Percentiles rank a stretch among this genome's conserved stretches.
Evolutionary conservation across 768 basidiomycete genomes (phyloP).

Genomic region (Rhodotorula kratochvilovae): DNA sequence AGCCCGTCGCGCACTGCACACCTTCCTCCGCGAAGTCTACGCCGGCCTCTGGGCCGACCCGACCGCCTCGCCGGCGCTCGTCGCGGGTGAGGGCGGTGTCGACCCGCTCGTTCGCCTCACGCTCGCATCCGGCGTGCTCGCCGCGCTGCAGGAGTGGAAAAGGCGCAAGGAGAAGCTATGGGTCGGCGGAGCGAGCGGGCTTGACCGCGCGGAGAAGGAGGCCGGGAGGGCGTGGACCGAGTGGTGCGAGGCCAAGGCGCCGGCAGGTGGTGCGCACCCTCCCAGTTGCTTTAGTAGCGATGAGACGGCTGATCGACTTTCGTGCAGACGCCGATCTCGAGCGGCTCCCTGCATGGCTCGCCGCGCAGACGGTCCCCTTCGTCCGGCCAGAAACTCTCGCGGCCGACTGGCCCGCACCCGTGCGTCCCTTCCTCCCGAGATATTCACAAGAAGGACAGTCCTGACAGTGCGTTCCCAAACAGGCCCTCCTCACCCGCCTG

Average conservation of each 20-base stretch:
- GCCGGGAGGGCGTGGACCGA: conserved; percentile 12
- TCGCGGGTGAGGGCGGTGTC: background rate
- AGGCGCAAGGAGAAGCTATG: conserved; percentile 23
- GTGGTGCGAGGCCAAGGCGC: background rate
- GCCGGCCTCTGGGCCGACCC: conserved; percentile 9
- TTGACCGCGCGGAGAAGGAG: conserved; percentile 18
- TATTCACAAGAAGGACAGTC: no score
- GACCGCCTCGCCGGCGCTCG: background rate
- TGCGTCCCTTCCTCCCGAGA: conserved; percentile 7
- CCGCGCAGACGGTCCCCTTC: conserved; percentile 25
- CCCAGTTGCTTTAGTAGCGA: background rate
- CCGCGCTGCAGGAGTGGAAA: conserved; percentile 35
- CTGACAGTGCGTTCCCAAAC: background rate
- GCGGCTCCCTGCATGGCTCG: conserved; percentile 26
- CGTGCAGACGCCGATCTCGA: background rate
- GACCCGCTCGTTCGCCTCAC: conserved; percentile 17
- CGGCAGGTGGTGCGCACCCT: background rate
- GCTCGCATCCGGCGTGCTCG: conserved; percentile 9
- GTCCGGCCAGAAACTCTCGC: conserved; percentile 11
- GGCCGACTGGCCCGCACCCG: background rate
- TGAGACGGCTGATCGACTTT: background rate
- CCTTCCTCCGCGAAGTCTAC: conserved; percentile 8
- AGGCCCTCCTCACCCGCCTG: conserved; percentile 28
- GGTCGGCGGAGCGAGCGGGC: conserved; percentile 23
- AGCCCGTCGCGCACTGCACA: conserved; percentile 2